Percentiles rank a stretch among this genome's conserved stretches.
Evolutionary conservation across 768 basidiomycete genomes (phyloP).

Genomic region (Gelatoporia subvermispora): DNA sequence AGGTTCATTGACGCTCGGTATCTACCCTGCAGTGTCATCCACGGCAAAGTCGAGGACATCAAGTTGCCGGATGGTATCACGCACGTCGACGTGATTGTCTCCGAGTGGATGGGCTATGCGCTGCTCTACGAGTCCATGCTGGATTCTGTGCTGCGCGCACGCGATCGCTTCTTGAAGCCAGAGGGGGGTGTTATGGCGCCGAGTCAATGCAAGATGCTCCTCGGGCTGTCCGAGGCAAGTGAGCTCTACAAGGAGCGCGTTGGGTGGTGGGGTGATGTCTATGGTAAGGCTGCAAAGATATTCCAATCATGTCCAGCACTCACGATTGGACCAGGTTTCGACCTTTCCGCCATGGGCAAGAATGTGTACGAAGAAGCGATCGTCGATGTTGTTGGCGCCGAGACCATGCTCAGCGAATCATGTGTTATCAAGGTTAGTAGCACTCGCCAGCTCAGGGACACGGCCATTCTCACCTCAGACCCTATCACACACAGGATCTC

Average conservation of each 20-base stretch:
- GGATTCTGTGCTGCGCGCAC: constrained; percentile 85
- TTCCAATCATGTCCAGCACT: not conserved
- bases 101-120: constrained; percentile 97
- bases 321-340: constrained; percentile 58
- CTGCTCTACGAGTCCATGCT: constrained; percentile 96
- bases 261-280: constrained; percentile 86
- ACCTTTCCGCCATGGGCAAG: constrained; percentile 76
- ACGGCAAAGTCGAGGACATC: constrained; percentile 89
- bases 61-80: constrained; percentile 62
- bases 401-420: constrained; percentile 60
- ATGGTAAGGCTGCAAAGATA: constrained; percentile 48
- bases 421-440: constrained; percentile 58
- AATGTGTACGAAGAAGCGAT: constrained; percentile 78
- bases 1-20: not conserved
- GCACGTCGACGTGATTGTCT: constrained; percentile 90
- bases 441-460: not conserved
- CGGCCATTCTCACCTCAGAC: not conserved
- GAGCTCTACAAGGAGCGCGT: constrained; percentile 79
- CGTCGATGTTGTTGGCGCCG: constrained; percentile 70
- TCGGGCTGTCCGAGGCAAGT: constrained; percentile 75
- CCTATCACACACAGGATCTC: constrained; percentile 59
- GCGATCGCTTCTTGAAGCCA: constrained; percentile 78
- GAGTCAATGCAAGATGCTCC: constrained; percentile 80
- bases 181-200: constrained; percentile 82
- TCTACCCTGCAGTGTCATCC: constrained; percentile 58